Evolutionary conservation across 2,329 filamentous ascomycete genomes (phyloP).

Genomic region (Botrytis hyacinthi): DNA sequence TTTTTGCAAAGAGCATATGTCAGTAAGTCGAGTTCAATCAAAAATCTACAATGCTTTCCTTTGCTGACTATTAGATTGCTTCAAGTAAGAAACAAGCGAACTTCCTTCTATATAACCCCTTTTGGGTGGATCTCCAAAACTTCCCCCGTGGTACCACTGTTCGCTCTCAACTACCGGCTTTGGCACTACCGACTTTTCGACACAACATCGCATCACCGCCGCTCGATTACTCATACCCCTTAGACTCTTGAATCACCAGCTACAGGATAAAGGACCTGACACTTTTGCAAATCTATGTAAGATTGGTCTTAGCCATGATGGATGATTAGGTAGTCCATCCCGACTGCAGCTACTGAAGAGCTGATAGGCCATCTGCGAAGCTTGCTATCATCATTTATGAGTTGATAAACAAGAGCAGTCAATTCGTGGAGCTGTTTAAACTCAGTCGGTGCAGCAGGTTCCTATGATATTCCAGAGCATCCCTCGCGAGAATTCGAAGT

Average conservation of each 20-base stretch:
- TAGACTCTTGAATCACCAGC: too few species aligned
- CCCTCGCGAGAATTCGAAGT: neutral
- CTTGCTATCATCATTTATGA: neutral
- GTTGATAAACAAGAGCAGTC: neutral
- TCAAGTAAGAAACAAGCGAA: neutral
- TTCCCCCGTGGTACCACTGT: neutral
- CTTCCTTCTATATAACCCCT: neutral
- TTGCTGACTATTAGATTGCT: neutral
- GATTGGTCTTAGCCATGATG: too few species aligned
- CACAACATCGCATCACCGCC: too few species aligned
- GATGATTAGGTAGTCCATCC: too few species aligned
- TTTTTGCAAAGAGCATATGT: neutral
- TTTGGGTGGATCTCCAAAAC: neutral
- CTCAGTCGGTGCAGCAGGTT: neutral
- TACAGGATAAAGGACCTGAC: too few species aligned
- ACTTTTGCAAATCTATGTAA: too few species aligned
- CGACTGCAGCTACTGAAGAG: neutral
- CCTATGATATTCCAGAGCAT: neutral
- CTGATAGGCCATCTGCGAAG: neutral
- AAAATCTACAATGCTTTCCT: neutral
- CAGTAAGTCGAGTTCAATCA: neutral
- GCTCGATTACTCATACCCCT: too few species aligned
- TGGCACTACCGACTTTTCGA: too few species aligned
- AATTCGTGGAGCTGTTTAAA: neutral
- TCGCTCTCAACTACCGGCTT: rapidly evolving